phyloP scores from a whole-genome alignment of 1,284 basidiomycete genomes.

The Mycosarcoma mackinlayi region DNA sequence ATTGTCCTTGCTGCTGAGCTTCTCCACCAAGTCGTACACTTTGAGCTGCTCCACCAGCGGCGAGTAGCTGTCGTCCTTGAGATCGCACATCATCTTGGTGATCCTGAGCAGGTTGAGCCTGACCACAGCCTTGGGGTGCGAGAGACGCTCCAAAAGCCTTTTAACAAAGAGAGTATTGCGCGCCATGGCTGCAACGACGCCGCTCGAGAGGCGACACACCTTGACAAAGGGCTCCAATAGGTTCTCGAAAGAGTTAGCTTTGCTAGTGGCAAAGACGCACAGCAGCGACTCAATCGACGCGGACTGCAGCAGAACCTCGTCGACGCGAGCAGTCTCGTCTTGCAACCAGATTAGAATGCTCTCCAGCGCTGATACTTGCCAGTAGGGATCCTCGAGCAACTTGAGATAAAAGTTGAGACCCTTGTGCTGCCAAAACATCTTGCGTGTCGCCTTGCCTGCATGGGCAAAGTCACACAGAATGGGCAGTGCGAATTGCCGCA shows the following conservation, averaged over 20 bases:
- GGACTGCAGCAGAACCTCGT: slow-evolving; percentile 82
- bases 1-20: slow-evolving; percentile 49
- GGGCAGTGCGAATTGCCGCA: slow-evolving; percentile 95
- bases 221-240: slow-evolving; percentile 82
- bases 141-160: slow-evolving; percentile 85
- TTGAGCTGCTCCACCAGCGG: slow-evolving; percentile 52
- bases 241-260: slow-evolving; percentile 93
- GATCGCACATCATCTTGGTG: slow-evolving; percentile 85
- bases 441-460: slow-evolving; percentile 59
- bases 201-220: slow-evolving; percentile 82
- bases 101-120: slow-evolving; percentile 89
- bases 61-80: slow-evolving; percentile 73
- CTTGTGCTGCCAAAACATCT: slow-evolving; percentile 67
- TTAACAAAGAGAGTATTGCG: slow-evolving; percentile 82
- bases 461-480: slow-evolving; percentile 80
- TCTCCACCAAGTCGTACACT: slow-evolving; percentile 55
- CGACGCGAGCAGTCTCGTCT: slow-evolving; percentile 92
- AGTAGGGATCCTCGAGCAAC: slow-evolving; percentile 90
- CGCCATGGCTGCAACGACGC: slow-evolving; percentile 80
- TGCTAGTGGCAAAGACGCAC: slow-evolving; percentile 81
- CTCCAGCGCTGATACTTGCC: slow-evolving; percentile 92
- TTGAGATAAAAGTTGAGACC: slow-evolving; percentile 77
- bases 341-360: slow-evolving; percentile 91
- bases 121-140: slow-evolving; percentile 81
- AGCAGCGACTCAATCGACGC: slow-evolving; percentile 79